Base-by-base conservation (phyloP, 2,329 filamentous ascomycete species). In the Scytalidium lignicola region DNA sequence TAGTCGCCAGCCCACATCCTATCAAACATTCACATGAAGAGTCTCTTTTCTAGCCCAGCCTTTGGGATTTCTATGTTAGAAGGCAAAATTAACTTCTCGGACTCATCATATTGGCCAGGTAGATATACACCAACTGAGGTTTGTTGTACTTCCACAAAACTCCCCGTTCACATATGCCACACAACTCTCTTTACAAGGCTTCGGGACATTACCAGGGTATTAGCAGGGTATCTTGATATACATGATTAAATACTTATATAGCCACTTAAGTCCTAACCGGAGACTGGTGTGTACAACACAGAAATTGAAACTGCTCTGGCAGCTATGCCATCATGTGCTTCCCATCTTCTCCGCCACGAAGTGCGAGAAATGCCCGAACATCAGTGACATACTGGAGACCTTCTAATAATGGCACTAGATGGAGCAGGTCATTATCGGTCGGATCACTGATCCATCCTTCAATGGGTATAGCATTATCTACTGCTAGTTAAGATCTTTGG, bases 401-500 rank as follows among this genome's bases (percentile, higher is more conserved):
- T 71, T 99, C 93, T 41, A 99, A 76, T 61, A 97, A 75, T 26
- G 93, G 93, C 51, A 99, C 84, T 52, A 99, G 77, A 68, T 97
- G 90, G 68, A 97, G 78, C 57, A 99, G 76, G 65, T 96, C 92
- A 66, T 91, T 93, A 70, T 99, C 93, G 21, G 93, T 97, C 19
- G 93, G 93, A 71, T 99, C 93, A 68, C 86, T 96, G 71, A 99
- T 97, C 93, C 93, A 99, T 64, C 93, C 93, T 73, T 97, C 92
- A 65, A 99, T 97, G 2, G 93, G 93, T 62, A 99, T 96, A 45
- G 93, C 93, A 72, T 99, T 99, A 69, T 99, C 93, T 99, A 63
- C 22, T 12, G 3, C 32, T 23, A 48, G n/a, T 29, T 37, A 43
- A 32, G 3, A 43, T 54, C 29, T 47, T 44, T 7, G 21, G 13